Evolutionary conservation across 495 filamentous ascomycete genomes (phyloP).

Genomic region (Daldinia caldariorum): DNA sequence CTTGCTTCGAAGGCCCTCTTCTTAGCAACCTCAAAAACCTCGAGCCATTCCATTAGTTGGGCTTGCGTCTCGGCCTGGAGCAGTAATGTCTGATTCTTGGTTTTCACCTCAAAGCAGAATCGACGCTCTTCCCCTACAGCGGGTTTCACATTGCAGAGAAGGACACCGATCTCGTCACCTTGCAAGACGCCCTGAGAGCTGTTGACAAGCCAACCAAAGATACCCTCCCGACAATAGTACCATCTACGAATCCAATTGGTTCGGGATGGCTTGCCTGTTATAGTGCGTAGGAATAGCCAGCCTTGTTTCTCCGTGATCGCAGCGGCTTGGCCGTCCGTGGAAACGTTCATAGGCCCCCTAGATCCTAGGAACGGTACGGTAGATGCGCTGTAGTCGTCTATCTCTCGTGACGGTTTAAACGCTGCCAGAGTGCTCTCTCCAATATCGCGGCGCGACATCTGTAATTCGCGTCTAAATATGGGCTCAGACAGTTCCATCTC

Average conservation of each 20-base stretch:
- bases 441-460: slow-evolving; percentile 80
- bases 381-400: slow-evolving; percentile 89
- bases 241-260: slow-evolving; percentile 89
- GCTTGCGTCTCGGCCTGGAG: slow-evolving; percentile 92
- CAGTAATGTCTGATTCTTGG: slow-evolving; percentile 88
- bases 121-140: slow-evolving; percentile 92
- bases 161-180: slow-evolving; percentile 93
- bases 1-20: slow-evolving; percentile 83
- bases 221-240: slow-evolving; percentile 94
- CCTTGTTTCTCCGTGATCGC: slow-evolving; percentile 83
- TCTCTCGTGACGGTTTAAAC: slow-evolving; percentile 82
- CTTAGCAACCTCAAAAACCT: slow-evolving; percentile 91
- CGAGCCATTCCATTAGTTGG: slow-evolving; percentile 91
- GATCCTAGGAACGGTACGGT: slow-evolving; percentile 87
- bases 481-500: slow-evolving; percentile 89
- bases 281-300: slow-evolving; percentile 85
- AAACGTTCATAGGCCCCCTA: slow-evolving; percentile 68
- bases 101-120: slow-evolving; percentile 99
- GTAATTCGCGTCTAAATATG: slow-evolving; percentile 80
- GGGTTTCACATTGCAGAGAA: slow-evolving; percentile 90
- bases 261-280: slow-evolving; percentile 87
- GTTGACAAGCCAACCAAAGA: slow-evolving; percentile 96
- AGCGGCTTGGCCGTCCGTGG: slow-evolving; percentile 57
- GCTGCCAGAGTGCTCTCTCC: slow-evolving; percentile 78
- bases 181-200: slow-evolving; percentile 89